Evolutionary conservation across 1,139 yeast genomes (phyloP), one percentile per base, ranked within the genome.

Genomic region (Suhomyces coccinellae): DNA sequence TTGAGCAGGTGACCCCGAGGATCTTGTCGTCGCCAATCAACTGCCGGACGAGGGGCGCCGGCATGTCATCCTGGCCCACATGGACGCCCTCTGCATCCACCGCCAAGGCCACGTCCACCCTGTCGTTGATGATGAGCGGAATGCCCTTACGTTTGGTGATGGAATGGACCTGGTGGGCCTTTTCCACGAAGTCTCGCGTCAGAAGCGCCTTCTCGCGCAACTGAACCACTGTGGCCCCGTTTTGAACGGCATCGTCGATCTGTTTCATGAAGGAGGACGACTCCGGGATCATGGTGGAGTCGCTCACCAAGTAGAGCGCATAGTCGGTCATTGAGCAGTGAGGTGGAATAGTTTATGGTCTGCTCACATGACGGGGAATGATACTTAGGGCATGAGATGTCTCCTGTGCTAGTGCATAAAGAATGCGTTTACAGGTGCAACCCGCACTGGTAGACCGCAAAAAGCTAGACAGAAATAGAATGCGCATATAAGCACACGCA

Each of bases 41-140:
- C 53, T 71, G 61, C 34, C 97, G 65, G 0, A 81, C 95, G 24
- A 73, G 52, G 1, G 64, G 62, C 2, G 85, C 85, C 2, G 77
- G 77, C 88, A 91, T 87, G 59, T 91, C 98, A 47, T 85, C 93
- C 62, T 90, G 97, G 1, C 98, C 98, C 16, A 91, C 89, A 67
- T 91, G 98, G 13, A 91, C 85, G 30, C 96, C 96, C 48, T 90
- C 97, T 0, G 96, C 96, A 55, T 80, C 95, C 44, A 88, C 73
- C 0, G 97, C 97, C 42, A 90, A 68, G 0, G 97, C 97, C 6
- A 91, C 89, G 59, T 91, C 98, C 7, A 89, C 78, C 38, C 97
- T 69, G 59, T 91, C 97, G 58, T 91, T 89, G 57, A 91, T 90
- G 29, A 91, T 81, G 52, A 91, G 69, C 0, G 97, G 97, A 15